Base-by-base conservation (phyloP, 345 rosid genomes). In the Streptanthus diversifolius region DNA sequence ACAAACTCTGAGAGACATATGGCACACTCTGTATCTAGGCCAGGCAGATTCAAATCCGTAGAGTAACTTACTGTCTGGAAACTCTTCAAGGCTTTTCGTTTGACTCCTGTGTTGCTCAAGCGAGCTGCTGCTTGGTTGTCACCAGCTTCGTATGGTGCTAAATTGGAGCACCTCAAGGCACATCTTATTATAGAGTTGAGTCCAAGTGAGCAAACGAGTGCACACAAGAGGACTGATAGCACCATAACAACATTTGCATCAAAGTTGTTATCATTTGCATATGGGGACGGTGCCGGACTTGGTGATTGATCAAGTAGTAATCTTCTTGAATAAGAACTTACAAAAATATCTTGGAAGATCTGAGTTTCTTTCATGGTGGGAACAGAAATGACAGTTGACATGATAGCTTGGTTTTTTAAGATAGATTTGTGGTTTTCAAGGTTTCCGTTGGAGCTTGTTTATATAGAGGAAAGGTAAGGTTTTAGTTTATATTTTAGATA, bases 191-290 rank as follows among this genome's bases (percentile, higher is more conserved):
- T 81, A 57, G 89, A 87, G 61, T 90, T 86, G 43, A 88, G 74
- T 14, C 91, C 98, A 10, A 92, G 86, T 43, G 91, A 87, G 77
- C 93, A 90, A 66, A 90, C 84, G 3, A 90, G 71, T 66, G 93
- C 98, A 73, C 97, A 93, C 15, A 90, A 63, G 52, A 93, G 89
- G 32, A 92, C 91, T n/a, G 97, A 85, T 48, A 93, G 82, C 44
- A 90, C 85, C 86, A 93, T 88, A 14, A 90, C 83, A 56, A 90
- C 82, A 62, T 93, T 88, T 19, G 97, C 82, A 63, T 89, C 87
- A 41, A 89, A 85, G 76, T 71, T 71, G 82, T 72, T 81, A 56
- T 79, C 65, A 9, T 36, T 51, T 21, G 58, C 19, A 55, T 74
- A 62, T 48, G 74, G 41, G 48, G 78, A 59, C 2, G 47, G 63